A percentile compares a stretch with the other conserved stretches of the same genome.
Conservation (phyloP, 331 rosid genomes). For the Spiraea crenata region DNA sequence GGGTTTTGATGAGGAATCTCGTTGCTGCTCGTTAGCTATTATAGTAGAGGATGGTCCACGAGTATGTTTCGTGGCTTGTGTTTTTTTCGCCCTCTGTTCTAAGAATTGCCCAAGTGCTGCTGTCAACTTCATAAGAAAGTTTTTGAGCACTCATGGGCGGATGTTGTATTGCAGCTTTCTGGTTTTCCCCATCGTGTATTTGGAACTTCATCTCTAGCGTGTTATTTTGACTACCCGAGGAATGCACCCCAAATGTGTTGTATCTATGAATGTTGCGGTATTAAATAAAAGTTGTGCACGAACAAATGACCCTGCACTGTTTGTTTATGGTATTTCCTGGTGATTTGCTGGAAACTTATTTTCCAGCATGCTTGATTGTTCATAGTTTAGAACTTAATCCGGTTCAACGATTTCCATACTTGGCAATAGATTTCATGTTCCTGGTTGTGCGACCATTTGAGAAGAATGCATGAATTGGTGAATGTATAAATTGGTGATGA, state of each 20-base stretch:
- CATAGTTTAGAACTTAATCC: too few relatives aligned
- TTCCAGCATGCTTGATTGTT: too few relatives aligned
- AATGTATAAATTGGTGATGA: too few relatives aligned
- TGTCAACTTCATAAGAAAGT: slow-evolving; percentile 29
- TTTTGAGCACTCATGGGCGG: slow-evolving; percentile 51
- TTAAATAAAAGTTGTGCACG: not conserved
- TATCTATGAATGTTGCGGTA: not conserved
- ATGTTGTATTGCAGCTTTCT: slow-evolving; percentile 37
- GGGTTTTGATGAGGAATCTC: slow-evolving; percentile 1
- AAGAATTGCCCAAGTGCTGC: slow-evolving; percentile 51
- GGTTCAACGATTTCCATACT: too few relatives aligned
- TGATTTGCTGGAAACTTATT: too few relatives aligned
- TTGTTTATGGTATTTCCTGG: not conserved
- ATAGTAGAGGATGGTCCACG: slow-evolving; percentile 51
- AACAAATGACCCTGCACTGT: not conserved
- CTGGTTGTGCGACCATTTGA: too few relatives aligned
- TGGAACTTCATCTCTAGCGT: slow-evolving; percentile 16
- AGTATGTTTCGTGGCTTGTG: slow-evolving; percentile 31
- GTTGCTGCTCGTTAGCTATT: slow-evolving; percentile 31
- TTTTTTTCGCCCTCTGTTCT: slow-evolving; percentile 49
- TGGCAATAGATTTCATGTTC: too few relatives aligned
- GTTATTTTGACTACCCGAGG: not conserved
- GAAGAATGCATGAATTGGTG: too few relatives aligned
- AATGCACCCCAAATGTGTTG: not conserved
- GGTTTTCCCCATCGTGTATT: slow-evolving; percentile 37